A percentile compares a stretch with the other conserved stretches of the same genome.
These are phyloP conservation scores for Colletotrichum abscissum DNA, from an alignment of 2,329 filamentous ascomycete genomes.

Conservation along the genomic window DNA sequence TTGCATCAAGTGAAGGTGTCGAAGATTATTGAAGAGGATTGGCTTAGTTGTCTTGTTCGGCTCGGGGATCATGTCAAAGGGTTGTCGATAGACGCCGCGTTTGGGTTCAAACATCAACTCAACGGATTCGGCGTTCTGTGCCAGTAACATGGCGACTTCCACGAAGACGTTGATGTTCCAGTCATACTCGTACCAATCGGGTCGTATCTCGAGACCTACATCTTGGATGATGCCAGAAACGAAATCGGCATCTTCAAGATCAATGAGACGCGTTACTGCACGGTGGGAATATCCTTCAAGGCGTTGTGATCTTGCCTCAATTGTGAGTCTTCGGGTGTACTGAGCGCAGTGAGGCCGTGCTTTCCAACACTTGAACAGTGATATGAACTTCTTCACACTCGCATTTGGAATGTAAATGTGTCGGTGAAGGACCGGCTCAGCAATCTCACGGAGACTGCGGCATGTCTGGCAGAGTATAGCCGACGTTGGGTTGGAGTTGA, in stretches of 20 bases:
- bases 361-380: constrained; percentile 15
- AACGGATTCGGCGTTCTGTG: neutral
- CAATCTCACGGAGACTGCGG: neutral
- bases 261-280: neutral
- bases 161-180: constrained; percentile 20
- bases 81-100: constrained; percentile 15
- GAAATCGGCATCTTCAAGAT: neutral
- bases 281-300: neutral
- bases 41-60: neutral
- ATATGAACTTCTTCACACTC: neutral
- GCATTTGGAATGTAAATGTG: constrained; percentile 12
- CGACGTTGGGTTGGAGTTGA: neutral
- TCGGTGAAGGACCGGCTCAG: constrained; percentile 11
- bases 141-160: constrained; percentile 17
- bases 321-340: constrained; percentile 8
- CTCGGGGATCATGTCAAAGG: constrained; percentile 15
- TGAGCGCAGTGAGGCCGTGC: constrained; percentile 4
- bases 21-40: constrained; percentile 3
- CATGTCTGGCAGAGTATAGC: constrained; percentile 23
- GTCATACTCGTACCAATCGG: constrained; percentile 13
- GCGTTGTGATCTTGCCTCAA: constrained; percentile 1
- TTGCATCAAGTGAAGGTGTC: constrained; percentile 6
- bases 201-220: neutral
- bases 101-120: constrained; percentile 2
- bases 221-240: neutral